A percentile compares a stretch with the other conserved stretches of the same genome.
Conservation (phyloP, 306 rosid genomes). For the Cyamopsis tetragonoloba region DNA sequence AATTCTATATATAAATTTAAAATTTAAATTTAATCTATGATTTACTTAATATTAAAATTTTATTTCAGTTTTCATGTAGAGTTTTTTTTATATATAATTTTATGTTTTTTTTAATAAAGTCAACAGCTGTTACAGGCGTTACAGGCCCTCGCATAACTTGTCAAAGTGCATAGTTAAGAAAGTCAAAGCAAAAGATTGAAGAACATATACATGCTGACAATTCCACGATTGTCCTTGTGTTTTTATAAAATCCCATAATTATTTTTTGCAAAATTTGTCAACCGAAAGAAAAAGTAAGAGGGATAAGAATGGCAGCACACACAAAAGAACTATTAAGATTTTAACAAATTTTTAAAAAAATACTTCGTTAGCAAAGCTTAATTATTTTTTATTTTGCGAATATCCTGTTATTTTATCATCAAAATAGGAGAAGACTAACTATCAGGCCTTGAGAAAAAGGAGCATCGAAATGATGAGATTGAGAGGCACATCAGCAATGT, state of each 20-base stretch:
- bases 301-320: neutral
- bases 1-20: too few relatives aligned
- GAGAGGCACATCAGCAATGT: neutral
- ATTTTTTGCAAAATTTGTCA: neutral
- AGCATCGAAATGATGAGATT: neutral
- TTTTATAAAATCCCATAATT: neutral
- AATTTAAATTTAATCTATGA: too few relatives aligned
- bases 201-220: neutral
- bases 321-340: too few relatives aligned
- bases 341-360: too few relatives aligned
- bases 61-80: neutral
- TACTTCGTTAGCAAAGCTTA: too few relatives aligned
- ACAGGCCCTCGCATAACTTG: neutral
- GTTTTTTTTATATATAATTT: neutral
- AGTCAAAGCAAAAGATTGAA: neutral
- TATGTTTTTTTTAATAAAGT: neutral
- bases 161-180: neutral
- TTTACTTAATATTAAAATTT: neutral
- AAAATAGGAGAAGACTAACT: too few relatives aligned
- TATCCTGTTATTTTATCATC: too few relatives aligned
- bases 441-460: neutral
- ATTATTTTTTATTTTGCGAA: too few relatives aligned
- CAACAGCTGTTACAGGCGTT: neutral
- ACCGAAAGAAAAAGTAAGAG: neutral
- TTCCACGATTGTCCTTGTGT: constrained; percentile 12